Base-by-base conservation (phyloP, 1,139 yeast species). In the Suhomyces yuchorum region DNA sequence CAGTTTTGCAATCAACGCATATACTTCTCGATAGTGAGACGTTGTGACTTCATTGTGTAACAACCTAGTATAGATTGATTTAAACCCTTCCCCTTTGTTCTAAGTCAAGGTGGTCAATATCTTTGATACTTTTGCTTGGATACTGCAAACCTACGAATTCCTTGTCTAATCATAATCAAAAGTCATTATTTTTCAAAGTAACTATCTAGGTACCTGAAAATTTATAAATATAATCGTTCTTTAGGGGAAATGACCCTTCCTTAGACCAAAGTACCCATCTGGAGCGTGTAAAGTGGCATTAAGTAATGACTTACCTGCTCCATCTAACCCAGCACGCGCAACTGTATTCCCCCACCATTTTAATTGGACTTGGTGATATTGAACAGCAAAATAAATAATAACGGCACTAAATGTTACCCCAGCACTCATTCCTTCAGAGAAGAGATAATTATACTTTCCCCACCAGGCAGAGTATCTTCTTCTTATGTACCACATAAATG, bases 311-410 rank as follows among this genome's bases (percentile, higher is more conserved):
- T 8, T 19, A 1, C 34, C 44, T 8, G 38, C 41, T 7, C 51
- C 56, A 34, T 58, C 64, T 4, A 51, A 6, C 3, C 62, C 63
- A 5, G 33, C 43, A 36, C 40, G 42, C 2, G 43, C 14, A 22
- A 58, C 58, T 24, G 42, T 41, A 40, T 55, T 57, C 1, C 64
- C 61, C 62, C 63, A 58, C 62, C 64, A 58, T 34, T 34, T 37
- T 8, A 60, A 40, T 17, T 44, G 45, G 37, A 50, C 51, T 15
- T 51, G 52, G 24, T 57, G 55, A 34, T 58, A 59, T 34, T 59
- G 61, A 4, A 57, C 61, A 1, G 62, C 54, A 45, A 60, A 60
- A 47, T 56, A 59, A 17, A 60, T 58, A 32, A 60, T 56, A 23
- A 59, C 48, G 11, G 52, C 52, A 42, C 56, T 41, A 43, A 58